Evolutionary conservation across 2,329 filamentous ascomycete genomes (phyloP).

Genomic region (Fusarium nygamai): DNA sequence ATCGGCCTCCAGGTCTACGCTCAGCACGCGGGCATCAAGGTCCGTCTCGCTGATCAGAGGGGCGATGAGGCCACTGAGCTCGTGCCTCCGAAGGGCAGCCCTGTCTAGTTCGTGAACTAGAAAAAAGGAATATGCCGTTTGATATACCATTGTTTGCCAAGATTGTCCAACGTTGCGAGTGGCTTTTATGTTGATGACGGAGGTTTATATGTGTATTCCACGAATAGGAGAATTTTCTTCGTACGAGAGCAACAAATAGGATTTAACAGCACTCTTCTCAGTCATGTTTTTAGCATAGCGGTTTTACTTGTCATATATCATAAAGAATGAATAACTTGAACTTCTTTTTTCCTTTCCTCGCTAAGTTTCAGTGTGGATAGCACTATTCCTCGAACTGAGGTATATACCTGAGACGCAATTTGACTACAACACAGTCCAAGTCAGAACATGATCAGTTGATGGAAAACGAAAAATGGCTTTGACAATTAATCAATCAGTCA

Average conservation of each 20-base stretch:
- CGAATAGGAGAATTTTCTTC: not conserved
- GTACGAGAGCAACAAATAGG: not conserved
- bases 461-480: not conserved
- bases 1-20: conserved; percentile 53
- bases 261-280: not conserved
- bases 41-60: conserved; percentile 48
- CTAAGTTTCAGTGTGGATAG: not conserved
- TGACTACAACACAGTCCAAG: conserved; percentile 1
- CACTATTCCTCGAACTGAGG: conserved; percentile 1
- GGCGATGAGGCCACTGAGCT: conserved; percentile 40
- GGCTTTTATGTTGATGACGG: conserved; percentile 1
- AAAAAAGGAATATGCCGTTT: not conserved
- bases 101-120: conserved; percentile 3
- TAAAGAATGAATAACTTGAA: not conserved
- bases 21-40: conserved; percentile 47
- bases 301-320: not conserved
- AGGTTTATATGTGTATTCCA: not conserved
- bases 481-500: not conserved
- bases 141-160: not conserved
- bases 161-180: not conserved
- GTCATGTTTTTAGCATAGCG: not conserved
- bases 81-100: conserved; percentile 19
- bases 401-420: conserved; percentile 6
- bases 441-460: not conserved
- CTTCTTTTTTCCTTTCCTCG: not conserved